Evolutionary conservation across 352 stramenopile genomes (phyloP).

Genomic region (Elongisporangium undulatum): DNA sequence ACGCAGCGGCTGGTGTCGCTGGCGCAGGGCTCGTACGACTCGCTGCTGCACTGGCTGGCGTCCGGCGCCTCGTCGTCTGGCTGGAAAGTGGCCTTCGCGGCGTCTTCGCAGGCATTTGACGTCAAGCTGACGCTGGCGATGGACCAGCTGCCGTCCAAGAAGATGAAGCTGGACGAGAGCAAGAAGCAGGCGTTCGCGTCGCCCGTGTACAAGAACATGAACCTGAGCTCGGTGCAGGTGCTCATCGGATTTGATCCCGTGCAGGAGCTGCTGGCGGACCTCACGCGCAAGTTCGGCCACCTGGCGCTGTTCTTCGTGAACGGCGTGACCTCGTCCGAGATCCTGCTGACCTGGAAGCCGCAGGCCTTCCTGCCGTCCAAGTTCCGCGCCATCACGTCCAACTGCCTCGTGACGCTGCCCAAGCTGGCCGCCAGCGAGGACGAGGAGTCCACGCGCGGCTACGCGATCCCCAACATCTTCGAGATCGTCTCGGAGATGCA

Average conservation of each 20-base stretch:
- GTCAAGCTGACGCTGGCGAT: conserved; percentile 44
- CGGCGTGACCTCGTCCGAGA: conserved; percentile 48
- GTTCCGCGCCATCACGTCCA: conserved; percentile 77
- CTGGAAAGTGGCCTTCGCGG: conserved; percentile 63
- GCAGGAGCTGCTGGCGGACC: conserved; percentile 50
- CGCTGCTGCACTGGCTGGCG: conserved; percentile 54
- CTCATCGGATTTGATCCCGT: conserved; percentile 76
- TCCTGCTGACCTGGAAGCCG: conserved; percentile 79
- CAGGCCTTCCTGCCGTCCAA: conserved; percentile 72
- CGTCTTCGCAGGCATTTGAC: conserved; percentile 60
- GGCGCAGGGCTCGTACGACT: conserved; percentile 49
- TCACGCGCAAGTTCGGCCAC: conserved; percentile 56
- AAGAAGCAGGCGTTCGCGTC: conserved; percentile 71
- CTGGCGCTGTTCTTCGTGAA: conserved; percentile 82
- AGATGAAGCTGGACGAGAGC: conserved; percentile 42
- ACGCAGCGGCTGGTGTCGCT: conserved; percentile 62
- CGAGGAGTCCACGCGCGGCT: conserved; percentile 21
- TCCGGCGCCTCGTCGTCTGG: conserved; percentile 42
- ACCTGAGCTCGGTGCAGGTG: conserved; percentile 52
- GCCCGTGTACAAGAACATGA: conserved; percentile 87
- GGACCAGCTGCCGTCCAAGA: conserved; percentile 58
- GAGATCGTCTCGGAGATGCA: conserved; percentile 77
- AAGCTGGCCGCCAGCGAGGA: conserved; percentile 22
- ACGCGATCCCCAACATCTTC: conserved; percentile 71
- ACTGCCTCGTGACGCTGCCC: conserved; percentile 48